phyloP scores from a whole-genome alignment of 2,329 filamentous ascomycete species.

The Cytospora mali region DNA sequence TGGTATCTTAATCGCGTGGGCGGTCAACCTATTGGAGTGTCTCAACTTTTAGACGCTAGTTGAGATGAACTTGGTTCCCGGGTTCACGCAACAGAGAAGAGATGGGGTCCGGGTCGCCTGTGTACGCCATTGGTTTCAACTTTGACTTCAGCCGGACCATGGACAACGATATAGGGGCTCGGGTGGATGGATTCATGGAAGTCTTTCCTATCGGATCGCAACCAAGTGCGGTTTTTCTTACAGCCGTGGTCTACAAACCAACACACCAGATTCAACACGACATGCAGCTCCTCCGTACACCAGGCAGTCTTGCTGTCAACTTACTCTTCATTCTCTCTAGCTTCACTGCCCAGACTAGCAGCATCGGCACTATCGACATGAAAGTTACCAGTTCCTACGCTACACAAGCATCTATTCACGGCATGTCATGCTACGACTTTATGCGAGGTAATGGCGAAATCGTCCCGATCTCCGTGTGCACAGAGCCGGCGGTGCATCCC shows the following conservation, averaged over 20 bases:
- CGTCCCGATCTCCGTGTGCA: no score
- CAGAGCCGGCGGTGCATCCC: no score
- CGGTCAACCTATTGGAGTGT: not conserved
- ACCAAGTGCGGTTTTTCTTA: no score
- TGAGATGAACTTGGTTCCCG: not conserved
- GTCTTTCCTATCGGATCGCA: no score
- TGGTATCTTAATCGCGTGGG: slow-evolving; percentile 1
- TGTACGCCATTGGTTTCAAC: not conserved
- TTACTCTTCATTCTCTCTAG: no score
- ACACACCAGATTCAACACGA: not conserved
- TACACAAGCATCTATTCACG: not conserved
- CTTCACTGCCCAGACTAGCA: not conserved
- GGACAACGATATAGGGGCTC: not conserved
- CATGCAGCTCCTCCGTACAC: not conserved
- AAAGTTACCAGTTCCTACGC: not conserved
- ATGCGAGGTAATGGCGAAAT: not conserved
- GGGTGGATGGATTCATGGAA: no score
- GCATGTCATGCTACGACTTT: not conserved
- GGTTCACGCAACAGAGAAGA: not conserved
- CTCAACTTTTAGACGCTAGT: not conserved
- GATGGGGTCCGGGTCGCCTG: not conserved
- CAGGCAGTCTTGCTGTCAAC: not conserved
- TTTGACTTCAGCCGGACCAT: not conserved
- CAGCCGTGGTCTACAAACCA: no score
- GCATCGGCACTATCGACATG: no score